A percentile compares a stretch with the other conserved stretches of the same genome.
These are phyloP conservation scores for Saccharomycopsis selenospora DNA, from an alignment of 805 yeast genomes.

Conservation along the genomic window DNA sequence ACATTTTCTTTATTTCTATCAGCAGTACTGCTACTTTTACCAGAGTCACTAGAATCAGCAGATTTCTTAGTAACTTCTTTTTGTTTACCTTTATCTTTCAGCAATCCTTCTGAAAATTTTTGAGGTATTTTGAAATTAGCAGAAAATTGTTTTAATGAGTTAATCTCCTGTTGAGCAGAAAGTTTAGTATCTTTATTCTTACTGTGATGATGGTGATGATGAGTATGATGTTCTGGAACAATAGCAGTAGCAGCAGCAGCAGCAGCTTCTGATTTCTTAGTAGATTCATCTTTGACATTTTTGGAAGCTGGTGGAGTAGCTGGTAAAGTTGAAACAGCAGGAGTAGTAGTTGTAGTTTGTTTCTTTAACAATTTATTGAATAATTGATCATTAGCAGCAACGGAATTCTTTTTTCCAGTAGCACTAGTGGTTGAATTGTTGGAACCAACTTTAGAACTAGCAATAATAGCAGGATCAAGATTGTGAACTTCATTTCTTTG, in stretches of 20 bases:
- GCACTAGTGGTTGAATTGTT: no score
- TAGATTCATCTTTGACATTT: background rate
- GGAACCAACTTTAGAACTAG: conserved; percentile 35
- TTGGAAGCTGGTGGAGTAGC: background rate
- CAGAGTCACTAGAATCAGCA: conserved; percentile 15
- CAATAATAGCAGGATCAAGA: conserved; percentile 60
- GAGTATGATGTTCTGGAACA: conserved; percentile 22
- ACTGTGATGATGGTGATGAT: conserved; percentile 21
- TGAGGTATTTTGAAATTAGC: conserved; percentile 73
- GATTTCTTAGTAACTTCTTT: conserved; percentile 43
- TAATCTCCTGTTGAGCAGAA: conserved; percentile 55
- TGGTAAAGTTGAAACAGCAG: background rate
- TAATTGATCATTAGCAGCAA: background rate
- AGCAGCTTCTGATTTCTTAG: conserved; percentile 7
- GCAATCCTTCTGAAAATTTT: conserved; percentile 51
- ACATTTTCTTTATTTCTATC: no score
- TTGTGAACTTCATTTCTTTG: conserved; percentile 40
- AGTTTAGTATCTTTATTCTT: conserved; percentile 28
- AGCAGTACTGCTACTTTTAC: conserved; percentile 8
- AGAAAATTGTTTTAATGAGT: conserved; percentile 68
- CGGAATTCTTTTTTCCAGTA: background rate
- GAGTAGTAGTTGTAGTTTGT: background rate
- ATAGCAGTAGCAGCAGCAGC: conserved; percentile 9
- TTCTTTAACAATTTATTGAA: background rate
- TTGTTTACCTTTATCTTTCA: conserved; percentile 60